These are phyloP conservation scores for Polygonum aviculare DNA, from an alignment of 148 eudicot species.

Conservation along the genomic window DNA sequence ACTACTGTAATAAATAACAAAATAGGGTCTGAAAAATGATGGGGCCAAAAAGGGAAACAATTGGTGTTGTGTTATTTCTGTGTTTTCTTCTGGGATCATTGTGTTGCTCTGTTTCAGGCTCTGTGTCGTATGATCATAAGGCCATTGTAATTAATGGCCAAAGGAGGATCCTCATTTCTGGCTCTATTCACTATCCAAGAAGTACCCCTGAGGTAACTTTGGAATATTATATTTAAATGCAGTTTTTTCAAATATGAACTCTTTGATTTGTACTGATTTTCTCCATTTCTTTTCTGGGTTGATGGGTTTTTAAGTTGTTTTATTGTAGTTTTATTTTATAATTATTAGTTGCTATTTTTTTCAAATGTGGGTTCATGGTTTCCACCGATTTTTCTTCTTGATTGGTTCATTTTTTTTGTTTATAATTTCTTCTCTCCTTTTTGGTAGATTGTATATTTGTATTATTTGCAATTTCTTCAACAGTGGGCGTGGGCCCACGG, in stretches of 20 bases:
- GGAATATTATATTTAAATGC: background rate
- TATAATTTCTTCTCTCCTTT: background rate
- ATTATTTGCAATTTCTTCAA: background rate
- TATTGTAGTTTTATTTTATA: no score
- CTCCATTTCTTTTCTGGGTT: background rate
- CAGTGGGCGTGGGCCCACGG: constrained; percentile 4
- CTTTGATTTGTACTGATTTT: background rate
- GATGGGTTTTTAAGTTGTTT: background rate
- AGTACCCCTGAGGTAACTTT: constrained; percentile 75
- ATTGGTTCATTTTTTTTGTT: background rate
- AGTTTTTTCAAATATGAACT: constrained; percentile 9
- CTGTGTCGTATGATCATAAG: constrained; percentile 59
- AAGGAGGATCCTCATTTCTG: constrained; percentile 74
- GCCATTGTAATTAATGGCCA: constrained; percentile 72
- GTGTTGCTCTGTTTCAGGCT: background rate
- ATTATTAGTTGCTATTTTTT: background rate
- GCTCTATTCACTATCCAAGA: constrained; percentile 94
- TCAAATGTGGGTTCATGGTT: background rate
- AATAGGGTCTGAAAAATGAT: background rate
- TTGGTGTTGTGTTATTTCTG: background rate
- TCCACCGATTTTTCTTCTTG: background rate
- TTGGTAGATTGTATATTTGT: background rate
- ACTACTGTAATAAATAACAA: background rate
- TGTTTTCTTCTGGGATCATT: background rate
- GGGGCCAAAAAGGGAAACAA: background rate